Evolutionary conservation across 805 yeast species (phyloP).

Genomic region (Danielia reshetovae): DNA sequence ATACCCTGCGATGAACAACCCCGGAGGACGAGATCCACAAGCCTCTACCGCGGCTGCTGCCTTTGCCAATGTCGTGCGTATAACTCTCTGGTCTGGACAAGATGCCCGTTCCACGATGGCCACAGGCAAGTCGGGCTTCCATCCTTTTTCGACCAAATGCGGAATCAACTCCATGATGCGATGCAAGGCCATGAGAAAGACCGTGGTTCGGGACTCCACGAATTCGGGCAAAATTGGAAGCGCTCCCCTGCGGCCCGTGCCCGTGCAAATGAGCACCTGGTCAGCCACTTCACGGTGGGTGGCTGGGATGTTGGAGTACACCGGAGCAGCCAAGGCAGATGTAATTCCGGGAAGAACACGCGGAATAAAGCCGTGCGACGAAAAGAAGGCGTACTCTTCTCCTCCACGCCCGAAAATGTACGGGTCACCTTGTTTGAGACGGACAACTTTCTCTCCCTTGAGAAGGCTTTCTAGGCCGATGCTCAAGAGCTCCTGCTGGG

Average conservation of each 20-base stretch:
- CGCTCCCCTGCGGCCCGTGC: constrained; percentile 86
- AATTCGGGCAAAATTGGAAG: constrained; percentile 76
- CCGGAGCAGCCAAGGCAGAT: constrained; percentile 86
- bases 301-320: constrained; percentile 77
- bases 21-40: constrained; percentile 90
- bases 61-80: constrained; percentile 64
- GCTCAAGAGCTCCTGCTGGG: constrained; percentile 79
- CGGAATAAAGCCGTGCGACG: constrained; percentile 64
- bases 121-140: constrained; percentile 74
- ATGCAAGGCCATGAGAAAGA: constrained; percentile 88
- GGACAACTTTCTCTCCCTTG: constrained; percentile 72
- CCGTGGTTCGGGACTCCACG: constrained; percentile 69
- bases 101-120: constrained; percentile 89
- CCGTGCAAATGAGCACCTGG: constrained; percentile 90
- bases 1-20: constrained; percentile 75
- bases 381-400: constrained; percentile 76
- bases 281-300: constrained; percentile 91
- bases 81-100: constrained; percentile 87
- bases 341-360: constrained; percentile 82
- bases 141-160: constrained; percentile 43
- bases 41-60: constrained; percentile 71
- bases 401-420: constrained; percentile 96
- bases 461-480: constrained; percentile 63
- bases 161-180: constrained; percentile 58
- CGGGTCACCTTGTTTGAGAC: constrained; percentile 96